These are phyloP conservation scores for Aurifilum marmelostoma DNA, from an alignment of 2,329 filamentous ascomycete genomes.

Conservation along the genomic window DNA sequence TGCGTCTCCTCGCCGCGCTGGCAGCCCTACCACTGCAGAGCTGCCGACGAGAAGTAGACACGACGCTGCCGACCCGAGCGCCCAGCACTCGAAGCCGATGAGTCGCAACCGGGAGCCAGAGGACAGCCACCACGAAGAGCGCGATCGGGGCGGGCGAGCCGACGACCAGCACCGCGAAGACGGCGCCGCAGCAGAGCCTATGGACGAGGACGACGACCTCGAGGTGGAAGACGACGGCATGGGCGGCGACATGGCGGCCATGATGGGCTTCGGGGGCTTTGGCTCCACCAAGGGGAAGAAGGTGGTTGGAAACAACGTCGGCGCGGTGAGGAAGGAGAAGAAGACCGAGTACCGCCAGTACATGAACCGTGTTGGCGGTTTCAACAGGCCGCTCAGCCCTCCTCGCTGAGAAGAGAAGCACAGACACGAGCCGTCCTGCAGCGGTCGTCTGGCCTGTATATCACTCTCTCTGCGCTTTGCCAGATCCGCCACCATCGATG, in stretches of 20 bases:
- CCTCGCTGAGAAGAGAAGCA: constrained; percentile 18
- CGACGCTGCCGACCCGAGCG: constrained; percentile 26
- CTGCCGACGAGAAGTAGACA: constrained; percentile 42
- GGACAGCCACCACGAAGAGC: constrained; percentile 28
- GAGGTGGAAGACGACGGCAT: constrained; percentile 68
- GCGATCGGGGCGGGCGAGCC: constrained; percentile 22
- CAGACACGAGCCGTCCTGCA: background rate
- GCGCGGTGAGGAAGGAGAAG: constrained; percentile 86
- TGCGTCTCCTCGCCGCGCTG: constrained; percentile 39
- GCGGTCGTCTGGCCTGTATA: background rate
- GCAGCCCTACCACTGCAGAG: constrained; percentile 32
- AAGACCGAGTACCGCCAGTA: constrained; percentile 96
- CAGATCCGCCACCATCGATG: background rate
- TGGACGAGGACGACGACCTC: constrained; percentile 49
- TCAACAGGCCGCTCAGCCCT: constrained; percentile 77
- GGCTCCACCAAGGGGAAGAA: constrained; percentile 87
- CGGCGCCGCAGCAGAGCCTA: constrained; percentile 33
- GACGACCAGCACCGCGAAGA: constrained; percentile 23
- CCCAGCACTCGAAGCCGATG: constrained; percentile 39
- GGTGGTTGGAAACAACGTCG: constrained; percentile 83
- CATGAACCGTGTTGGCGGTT: constrained; percentile 84
- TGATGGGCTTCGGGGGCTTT: constrained; percentile 91
- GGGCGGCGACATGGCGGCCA: constrained; percentile 70
- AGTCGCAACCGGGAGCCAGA: constrained; percentile 33
- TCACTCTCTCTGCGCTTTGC: background rate